Base-by-base conservation (phyloP, 2,329 filamentous ascomycete species). In the Cadophora sp. region DNA sequence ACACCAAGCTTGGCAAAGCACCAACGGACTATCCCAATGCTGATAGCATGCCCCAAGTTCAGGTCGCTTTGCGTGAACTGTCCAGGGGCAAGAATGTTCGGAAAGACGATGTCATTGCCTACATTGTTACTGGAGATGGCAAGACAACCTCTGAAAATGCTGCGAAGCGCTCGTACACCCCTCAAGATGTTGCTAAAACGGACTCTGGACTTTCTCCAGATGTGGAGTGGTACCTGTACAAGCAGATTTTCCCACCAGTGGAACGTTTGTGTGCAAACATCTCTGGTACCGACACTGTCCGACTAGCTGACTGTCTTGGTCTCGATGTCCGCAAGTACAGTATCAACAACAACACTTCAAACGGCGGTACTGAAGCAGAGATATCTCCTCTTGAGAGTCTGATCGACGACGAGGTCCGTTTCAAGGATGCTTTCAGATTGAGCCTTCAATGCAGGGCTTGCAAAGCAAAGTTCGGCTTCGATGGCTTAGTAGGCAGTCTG, bases 191-290 rank as follows among this genome's bases (percentile, higher is more conserved):
- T 22, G 83, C 92, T 68, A 97, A 96, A 77, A 77, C 88, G 19
- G 92, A 92, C 73, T 89, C 91, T 0, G 90, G 84, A 0, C 85
- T 99, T 7, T 86, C 91, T 67, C 93, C 94, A 1, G 96, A 99
- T 77, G 87, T 97, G n/a, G 96, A 99, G 78, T 98, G 94, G 87
- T 99, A 99, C 79, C 88, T 99, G 48, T 91, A 93, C 83, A 99
- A 99, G 83, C 96, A 99, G 80, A 97, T 99, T 68, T 93, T 99
- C 81, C 96, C 96, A 12, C 96, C 96, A 0, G 96, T 99, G 29
- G 96, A 99, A 82, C 93, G 96, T 85, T 89, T 99, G 26, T 99
- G 96, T 79, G 96, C 95, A 69, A 97, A 97, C 69, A 97, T 99
- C 76, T 88, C 89, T 16, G 96, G 96, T 68, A 99, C 96, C 1